These are phyloP conservation scores for Eragrostis curvula DNA, from an alignment of 176 grass and related monocot species.

Conservation along the genomic window DNA sequence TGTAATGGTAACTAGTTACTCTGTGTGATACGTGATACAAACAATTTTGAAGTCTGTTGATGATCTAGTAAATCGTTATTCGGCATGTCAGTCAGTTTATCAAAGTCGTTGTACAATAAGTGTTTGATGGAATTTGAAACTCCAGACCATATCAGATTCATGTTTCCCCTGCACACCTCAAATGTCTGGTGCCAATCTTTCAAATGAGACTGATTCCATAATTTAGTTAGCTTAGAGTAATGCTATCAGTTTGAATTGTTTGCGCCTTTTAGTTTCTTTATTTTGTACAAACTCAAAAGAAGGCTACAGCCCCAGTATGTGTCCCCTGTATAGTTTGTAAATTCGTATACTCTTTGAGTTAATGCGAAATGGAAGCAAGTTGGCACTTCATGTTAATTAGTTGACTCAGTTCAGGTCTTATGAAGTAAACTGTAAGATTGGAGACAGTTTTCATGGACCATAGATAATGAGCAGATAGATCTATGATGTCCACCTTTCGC, in stretches of 20 bases:
- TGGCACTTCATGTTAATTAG: background rate
- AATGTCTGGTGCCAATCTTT: no score
- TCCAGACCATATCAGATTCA: background rate
- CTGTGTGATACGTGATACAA: background rate
- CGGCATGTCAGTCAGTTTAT: background rate
- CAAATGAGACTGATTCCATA: no score
- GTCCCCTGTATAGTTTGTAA: background rate
- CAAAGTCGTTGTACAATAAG: background rate
- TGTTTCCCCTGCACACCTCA: no score
- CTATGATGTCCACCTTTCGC: background rate
- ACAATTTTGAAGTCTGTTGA: background rate
- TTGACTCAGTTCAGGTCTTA: background rate
- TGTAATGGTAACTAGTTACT: background rate
- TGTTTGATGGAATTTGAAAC: background rate
- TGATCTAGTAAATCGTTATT: background rate
- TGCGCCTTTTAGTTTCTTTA: background rate
- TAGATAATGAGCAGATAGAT: background rate
- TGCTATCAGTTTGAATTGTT: background rate
- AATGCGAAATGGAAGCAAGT: background rate
- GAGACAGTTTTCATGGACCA: background rate
- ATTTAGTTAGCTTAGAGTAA: background rate
- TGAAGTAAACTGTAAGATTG: background rate
- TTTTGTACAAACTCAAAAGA: background rate
- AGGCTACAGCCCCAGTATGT: background rate
- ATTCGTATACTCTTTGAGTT: background rate